Base-by-base conservation (phyloP, 83 land plant species). In the Thuja plicata region DNA sequence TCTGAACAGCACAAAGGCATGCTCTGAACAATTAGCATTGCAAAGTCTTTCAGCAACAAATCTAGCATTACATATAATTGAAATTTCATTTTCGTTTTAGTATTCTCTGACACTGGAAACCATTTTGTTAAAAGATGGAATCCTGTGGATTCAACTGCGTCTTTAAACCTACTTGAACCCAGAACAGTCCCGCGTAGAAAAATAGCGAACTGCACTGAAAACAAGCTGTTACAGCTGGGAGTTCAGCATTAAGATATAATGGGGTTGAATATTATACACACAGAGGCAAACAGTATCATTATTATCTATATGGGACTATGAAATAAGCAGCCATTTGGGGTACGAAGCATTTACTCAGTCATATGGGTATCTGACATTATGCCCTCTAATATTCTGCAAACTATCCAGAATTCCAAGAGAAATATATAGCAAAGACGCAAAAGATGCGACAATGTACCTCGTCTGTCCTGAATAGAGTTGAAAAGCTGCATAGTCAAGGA, bases 381-480 rank as follows among this genome's bases (percentile, higher is more conserved):
- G 5, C 27, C 27, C 70, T n/a, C 70, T 60, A 1, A 60, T 60
- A 60, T 21, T 60, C 70, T 60, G 5, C 5, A 8, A 46, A 35
- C 16, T 50, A 84, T 21, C 70, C 8, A 27, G 15, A 46, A 34
- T 79, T 40, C 21, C 43, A 40, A 6, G 24, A 27, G 40, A 1
- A 30, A 83, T 7, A 24, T 5, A 8, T 6, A 83, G 1, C 34
- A 43, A 46, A 83, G 17, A 8, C 54, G 30, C 10, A 8, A 15
- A 46, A 83, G 45, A 2, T 10, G 12, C 34, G 17, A 54, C 7
- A 48, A 13, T 50, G 86, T 85, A 98, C 99, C 98, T 89, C 88
- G 96, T 93, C 13, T 94, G 93, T 76, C 89, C 95, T 2, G 99
- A 98, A 45, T 99, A 96, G 54, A 97, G 92, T 89, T 96, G 99